phyloP scores from a whole-genome alignment of 2,329 filamentous ascomycete genomes.

The Trichoderma breve region DNA sequence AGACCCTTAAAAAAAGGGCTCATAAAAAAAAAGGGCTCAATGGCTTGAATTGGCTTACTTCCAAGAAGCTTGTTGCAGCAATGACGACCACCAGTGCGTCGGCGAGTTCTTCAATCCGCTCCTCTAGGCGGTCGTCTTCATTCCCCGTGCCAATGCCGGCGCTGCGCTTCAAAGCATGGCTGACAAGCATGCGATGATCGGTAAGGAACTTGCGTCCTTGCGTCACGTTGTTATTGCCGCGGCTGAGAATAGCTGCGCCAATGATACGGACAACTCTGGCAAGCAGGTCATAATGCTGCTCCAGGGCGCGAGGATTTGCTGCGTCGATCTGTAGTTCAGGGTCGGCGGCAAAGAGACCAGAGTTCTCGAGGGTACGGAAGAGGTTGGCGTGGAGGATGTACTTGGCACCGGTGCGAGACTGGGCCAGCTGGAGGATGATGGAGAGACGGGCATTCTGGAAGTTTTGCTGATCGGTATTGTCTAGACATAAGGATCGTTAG shows the following conservation, averaged over 20 bases:
- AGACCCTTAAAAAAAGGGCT: background rate
- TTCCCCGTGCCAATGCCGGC: conserved; percentile 65
- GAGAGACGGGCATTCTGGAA: conserved; percentile 71
- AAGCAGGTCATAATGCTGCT: conserved; percentile 81
- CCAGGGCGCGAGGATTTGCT: conserved; percentile 66
- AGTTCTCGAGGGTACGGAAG: conserved; percentile 76
- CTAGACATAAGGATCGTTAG: conserved; percentile 27
- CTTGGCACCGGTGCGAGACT: conserved; percentile 79
- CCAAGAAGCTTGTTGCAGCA: conserved; percentile 76
- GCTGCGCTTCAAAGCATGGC: conserved; percentile 86
- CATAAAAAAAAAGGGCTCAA: background rate
- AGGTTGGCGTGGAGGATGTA: conserved; percentile 87
- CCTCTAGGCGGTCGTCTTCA: conserved; percentile 46
- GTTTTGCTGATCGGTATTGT: conserved; percentile 45
- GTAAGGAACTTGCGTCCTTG: conserved; percentile 78
- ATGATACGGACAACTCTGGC: conserved; percentile 78
- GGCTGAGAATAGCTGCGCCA: conserved; percentile 74
- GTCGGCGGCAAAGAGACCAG: conserved; percentile 83
- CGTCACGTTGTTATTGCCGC: conserved; percentile 77
- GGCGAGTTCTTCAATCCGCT: conserved; percentile 71
- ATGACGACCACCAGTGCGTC: conserved; percentile 84
- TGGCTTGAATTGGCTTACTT: conserved; percentile 56
- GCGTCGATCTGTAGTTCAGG: conserved; percentile 85
- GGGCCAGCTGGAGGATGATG: conserved; percentile 78
- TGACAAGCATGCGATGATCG: conserved; percentile 79